A percentile compares a stretch with the other conserved stretches of the same genome.
phyloP scores from a whole-genome alignment of 495 filamentous ascomycete species.

The Podospora conica region DNA sequence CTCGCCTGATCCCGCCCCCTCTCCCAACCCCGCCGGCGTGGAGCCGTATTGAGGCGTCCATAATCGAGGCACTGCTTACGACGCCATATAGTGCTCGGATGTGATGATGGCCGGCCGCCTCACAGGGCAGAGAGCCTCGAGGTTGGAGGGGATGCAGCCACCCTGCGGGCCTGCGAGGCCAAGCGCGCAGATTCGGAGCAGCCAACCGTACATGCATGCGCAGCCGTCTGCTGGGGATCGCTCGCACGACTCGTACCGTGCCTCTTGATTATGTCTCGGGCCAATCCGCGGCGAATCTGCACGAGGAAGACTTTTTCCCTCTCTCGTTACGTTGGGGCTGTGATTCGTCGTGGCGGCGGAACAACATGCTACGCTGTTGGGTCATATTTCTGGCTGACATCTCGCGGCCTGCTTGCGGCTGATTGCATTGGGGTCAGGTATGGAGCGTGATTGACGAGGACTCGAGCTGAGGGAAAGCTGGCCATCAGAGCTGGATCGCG shows the following conservation, averaged over 20 bases:
- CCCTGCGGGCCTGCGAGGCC: background rate
- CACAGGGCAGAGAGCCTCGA: background rate
- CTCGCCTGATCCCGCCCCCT: slow-evolving; percentile 5
- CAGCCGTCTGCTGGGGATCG: slow-evolving; percentile 1
- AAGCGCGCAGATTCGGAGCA: background rate
- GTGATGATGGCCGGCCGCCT: background rate
- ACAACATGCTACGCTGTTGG: background rate
- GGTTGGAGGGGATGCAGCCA: background rate
- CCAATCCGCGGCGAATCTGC: slow-evolving; percentile 8
- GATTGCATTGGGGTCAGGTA: background rate
- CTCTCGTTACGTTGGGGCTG: background rate
- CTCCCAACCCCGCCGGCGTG: background rate
- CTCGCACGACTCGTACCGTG: background rate
- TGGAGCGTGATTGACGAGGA: background rate
- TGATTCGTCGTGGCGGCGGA: slow-evolving; percentile 1
- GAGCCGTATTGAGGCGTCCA: background rate
- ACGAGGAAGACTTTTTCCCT: background rate
- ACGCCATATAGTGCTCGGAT: background rate
- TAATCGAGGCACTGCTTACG: slow-evolving; percentile 5
- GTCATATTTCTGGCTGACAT: background rate
- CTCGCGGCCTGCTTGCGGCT: background rate
- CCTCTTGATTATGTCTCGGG: background rate
- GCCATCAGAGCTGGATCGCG: background rate
- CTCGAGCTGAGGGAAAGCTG: background rate
- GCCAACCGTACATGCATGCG: background rate